Conservation (phyloP, 495 filamentous ascomycete species). For the Aspergillus affinis region DNA sequence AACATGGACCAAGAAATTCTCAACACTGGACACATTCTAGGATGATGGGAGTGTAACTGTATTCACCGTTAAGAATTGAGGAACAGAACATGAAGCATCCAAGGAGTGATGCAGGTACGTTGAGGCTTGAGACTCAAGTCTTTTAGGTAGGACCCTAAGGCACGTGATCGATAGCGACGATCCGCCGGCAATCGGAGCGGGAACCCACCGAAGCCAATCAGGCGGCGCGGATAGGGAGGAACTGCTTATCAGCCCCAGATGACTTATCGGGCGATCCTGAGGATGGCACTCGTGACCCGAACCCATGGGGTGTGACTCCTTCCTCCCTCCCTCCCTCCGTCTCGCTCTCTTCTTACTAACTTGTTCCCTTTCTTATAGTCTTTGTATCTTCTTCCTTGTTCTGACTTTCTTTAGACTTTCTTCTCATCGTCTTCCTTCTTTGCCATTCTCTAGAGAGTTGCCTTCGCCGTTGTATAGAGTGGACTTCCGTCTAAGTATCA, state of each 20-base stretch:
- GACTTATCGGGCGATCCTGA: not conserved
- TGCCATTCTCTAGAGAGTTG: not conserved
- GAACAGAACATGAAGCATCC: no score
- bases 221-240: not conserved
- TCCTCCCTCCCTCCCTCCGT: not conserved
- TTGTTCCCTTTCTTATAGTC: not conserved
- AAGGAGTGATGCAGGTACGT: no score
- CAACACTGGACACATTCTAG: no score
- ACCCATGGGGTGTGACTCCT: conserved; percentile 6
- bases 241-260: conserved; percentile 1
- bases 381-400: not conserved
- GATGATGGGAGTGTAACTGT: no score
- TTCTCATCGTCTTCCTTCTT: not conserved
- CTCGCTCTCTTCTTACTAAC: not conserved
- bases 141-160: no score
- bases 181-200: conserved; percentile 7
- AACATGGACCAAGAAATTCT: no score
- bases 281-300: conserved; percentile 5
- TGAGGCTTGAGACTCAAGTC: no score
- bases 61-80: no score
- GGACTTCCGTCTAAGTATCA: no score
- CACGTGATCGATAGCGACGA: not conserved
- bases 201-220: not conserved
- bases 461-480: not conserved
- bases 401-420: not conserved